phyloP scores from a whole-genome alignment of 2,329 filamentous ascomycete species.

The Stenocarpella maydis region DNA sequence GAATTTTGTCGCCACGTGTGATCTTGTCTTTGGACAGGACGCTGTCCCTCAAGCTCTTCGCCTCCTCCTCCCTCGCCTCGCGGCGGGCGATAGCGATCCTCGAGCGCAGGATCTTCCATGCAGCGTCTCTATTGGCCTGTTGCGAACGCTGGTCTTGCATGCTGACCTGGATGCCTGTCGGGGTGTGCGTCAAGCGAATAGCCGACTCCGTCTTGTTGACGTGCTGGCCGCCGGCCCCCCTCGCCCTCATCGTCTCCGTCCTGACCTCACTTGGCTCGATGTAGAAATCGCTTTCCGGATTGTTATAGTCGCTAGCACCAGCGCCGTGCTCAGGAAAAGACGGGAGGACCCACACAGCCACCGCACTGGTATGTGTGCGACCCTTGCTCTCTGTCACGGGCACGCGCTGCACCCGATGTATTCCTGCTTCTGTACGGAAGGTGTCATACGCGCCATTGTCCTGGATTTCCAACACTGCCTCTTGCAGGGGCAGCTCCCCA shows the following conservation, averaged over 20 bases:
- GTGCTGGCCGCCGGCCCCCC: constrained; percentile 94
- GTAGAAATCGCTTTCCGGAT: constrained; percentile 92
- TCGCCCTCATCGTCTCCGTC: constrained; percentile 88
- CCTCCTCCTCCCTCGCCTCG: constrained; percentile 84
- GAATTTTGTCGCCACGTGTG: constrained; percentile 90
- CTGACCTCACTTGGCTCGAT: constrained; percentile 84
- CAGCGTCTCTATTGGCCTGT: constrained; percentile 84
- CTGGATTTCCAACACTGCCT: constrained; percentile 87
- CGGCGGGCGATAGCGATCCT: constrained; percentile 81
- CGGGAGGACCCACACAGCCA: constrained; percentile 90
- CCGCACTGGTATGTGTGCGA: constrained; percentile 91
- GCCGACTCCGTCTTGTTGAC: constrained; percentile 99
- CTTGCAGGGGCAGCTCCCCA: constrained; percentile 76
- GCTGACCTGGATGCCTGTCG: constrained; percentile 84
- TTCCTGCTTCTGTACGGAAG: constrained; percentile 88
- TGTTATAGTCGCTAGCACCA: constrained; percentile 68
- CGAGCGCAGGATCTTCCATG: constrained; percentile 85
- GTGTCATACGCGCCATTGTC: constrained; percentile 80
- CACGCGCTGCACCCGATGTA: constrained; percentile 93
- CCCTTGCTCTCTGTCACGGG: constrained; percentile 91
- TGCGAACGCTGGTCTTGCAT: constrained; percentile 96
- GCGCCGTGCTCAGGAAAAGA: constrained; percentile 71
- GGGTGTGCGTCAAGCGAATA: constrained; percentile 88
- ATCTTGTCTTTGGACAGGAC: constrained; percentile 83
- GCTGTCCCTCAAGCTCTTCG: constrained; percentile 76